Evolutionary conservation across 2,329 filamentous ascomycete genomes (phyloP).

Genomic region (Stemphylium beticola): DNA sequence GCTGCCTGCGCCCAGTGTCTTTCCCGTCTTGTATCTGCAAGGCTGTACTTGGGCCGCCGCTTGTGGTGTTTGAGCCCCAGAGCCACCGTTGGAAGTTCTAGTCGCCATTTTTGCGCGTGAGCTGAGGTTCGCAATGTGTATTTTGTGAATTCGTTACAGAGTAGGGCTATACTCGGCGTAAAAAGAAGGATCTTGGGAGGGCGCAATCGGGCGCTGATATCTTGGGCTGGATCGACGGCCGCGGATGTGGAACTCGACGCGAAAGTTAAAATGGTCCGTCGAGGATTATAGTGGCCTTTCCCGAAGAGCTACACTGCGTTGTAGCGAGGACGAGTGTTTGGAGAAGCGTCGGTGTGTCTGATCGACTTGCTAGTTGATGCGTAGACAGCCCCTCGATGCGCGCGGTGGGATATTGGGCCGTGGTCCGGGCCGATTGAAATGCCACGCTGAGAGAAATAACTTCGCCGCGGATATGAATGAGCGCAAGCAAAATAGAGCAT

Average conservation of each 20-base stretch:
- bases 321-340: not conserved
- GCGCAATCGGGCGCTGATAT: conserved; percentile 11
- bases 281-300: not conserved
- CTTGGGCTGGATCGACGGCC: conserved; percentile 13
- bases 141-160: not conserved
- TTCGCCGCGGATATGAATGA: not conserved
- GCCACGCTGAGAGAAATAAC: not conserved
- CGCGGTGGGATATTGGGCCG: conserved; percentile 1
- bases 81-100: conserved; percentile 43
- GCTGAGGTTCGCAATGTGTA: not conserved
- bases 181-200: conserved; percentile 1
- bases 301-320: not conserved
- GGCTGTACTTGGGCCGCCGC: conserved; percentile 74
- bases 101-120: not conserved
- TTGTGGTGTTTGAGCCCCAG: conserved; percentile 41
- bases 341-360: not conserved
- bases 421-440: not conserved
- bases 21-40: conserved; percentile 97
- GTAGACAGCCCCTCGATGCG: conserved; percentile 8
- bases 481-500: not conserved
- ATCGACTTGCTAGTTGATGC: conserved; percentile 8
- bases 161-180: not conserved
- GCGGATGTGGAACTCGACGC: not conserved
- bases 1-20: conserved; percentile 93
- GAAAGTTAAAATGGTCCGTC: not conserved